Evolutionary conservation across 2,329 filamentous ascomycete genomes (phyloP), one percentile per base, ranked within the genome.

Genomic region (Endoconidiophora laricicola): DNA sequence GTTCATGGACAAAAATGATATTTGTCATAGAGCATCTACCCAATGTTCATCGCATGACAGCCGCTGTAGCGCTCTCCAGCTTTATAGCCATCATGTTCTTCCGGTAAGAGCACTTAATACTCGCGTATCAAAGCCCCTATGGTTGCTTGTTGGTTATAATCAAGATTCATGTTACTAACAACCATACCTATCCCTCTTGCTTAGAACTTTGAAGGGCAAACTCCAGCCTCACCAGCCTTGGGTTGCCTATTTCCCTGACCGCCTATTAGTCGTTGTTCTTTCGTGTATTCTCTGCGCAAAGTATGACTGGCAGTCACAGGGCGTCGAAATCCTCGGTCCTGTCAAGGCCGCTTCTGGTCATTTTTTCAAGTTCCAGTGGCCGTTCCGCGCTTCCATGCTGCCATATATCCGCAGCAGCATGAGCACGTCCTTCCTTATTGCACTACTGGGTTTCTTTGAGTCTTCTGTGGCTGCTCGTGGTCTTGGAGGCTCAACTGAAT

Each of bases 401-500:
- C 73, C 77, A 22, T 83, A 95, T 60, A 84, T 93, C 49, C 81
- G 83, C 20, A 83, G 86, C 55, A 83, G 86, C 37, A 83, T 96
- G 73, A 81, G 85, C 47, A 96, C 91, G 0, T 83, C 86, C 0
- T 94, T 98, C 60, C 72, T 96, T 49, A 94, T 98, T 56, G 86
- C 88, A 0, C 72, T 98, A 22, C 78, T 98, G 0, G 91, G 91
- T n/a, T 98, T 98, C 65, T 98, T 98, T 59, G 91, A 98, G 64
- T 94, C 86, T 2, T 94, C 87, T 0, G 87, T 98, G 10, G 91
- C 91, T 1, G 91, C 91, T 36, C 96, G 96, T 66, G 90, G 85
- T 55, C 68, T 98, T 2, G 83, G 83, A 5, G 76, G 76, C 40
- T 70, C 69, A 46, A 76, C 81, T 55, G 77, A 77, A 7, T 81